Conservation (phyloP, 148 eudicot species). For the Chenopodium album region DNA sequence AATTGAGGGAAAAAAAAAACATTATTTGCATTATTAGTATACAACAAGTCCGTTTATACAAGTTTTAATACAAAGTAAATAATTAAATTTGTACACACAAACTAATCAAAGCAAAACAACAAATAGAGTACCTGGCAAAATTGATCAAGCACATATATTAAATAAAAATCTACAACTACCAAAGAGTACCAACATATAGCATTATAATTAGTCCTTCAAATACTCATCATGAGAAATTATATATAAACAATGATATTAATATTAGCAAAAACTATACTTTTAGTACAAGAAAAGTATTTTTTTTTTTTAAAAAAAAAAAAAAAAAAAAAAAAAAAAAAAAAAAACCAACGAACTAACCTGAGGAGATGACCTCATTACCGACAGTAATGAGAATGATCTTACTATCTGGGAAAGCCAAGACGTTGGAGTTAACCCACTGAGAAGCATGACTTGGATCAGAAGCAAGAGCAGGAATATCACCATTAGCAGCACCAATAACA, state of each 20-base stretch:
- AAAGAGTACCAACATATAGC: no score
- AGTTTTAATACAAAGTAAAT: no score
- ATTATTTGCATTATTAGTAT: no score
- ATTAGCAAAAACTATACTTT: no score
- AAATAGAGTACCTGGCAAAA: neutral
- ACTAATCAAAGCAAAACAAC: neutral
- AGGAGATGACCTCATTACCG: slow-evolving; percentile 76
- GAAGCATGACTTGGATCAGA: slow-evolving; percentile 72
- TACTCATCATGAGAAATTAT: no score
- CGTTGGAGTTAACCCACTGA: slow-evolving; percentile 74
- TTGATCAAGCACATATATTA: neutral
- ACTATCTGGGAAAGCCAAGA: slow-evolving; percentile 64
- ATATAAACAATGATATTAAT: no score
- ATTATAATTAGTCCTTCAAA: no score
- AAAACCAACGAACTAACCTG: slow-evolving; percentile 24
- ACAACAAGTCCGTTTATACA: no score
- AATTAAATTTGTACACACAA: no score
- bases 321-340: neutral
- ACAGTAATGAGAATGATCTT: slow-evolving; percentile 66
- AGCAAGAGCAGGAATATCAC: slow-evolving; percentile 73
- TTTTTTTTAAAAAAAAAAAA: neutral
- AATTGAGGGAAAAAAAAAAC: no score
- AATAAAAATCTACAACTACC: neutral
- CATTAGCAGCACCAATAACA: slow-evolving; percentile 73
- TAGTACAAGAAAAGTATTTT: neutral